Evolutionary conservation across 805 yeast species (phyloP).

Genomic region (Candida sanyiensis): DNA sequence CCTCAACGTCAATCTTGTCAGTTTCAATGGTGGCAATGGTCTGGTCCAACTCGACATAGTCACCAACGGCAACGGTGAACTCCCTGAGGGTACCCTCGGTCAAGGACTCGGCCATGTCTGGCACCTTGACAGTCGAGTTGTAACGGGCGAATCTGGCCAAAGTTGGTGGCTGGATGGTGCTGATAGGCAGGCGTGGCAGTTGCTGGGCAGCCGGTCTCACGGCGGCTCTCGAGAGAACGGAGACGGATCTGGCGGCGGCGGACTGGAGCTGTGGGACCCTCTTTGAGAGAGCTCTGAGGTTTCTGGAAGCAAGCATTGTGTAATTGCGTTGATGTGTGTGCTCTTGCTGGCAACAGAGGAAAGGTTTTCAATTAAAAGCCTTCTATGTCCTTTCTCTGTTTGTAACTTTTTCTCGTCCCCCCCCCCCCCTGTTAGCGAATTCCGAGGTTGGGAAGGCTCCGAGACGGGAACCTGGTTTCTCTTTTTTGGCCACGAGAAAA

Average conservation of each 20-base stretch:
- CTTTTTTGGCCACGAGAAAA: not conserved
- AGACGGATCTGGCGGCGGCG: constrained; percentile 10
- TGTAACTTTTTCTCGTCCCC: too few species aligned
- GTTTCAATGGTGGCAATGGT: constrained; percentile 95
- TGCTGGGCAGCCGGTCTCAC: constrained; percentile 4
- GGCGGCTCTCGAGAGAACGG: constrained; percentile 10
- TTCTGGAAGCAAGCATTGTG: constrained; percentile 18
- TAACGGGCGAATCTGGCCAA: constrained; percentile 25
- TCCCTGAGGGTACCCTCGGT: constrained; percentile 90
- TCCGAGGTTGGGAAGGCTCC: constrained; percentile 6
- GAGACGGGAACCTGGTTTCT: not conserved
- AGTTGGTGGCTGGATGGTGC: constrained; percentile 8
- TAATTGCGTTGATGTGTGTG: too few species aligned
- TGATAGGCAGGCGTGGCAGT: constrained; percentile 2
- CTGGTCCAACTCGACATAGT: constrained; percentile 80
- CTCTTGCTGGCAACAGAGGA: too few species aligned
- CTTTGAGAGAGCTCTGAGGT: constrained; percentile 10
- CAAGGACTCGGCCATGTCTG: constrained; percentile 97
- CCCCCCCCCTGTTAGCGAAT: too few species aligned
- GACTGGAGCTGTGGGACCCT: constrained; percentile 12
- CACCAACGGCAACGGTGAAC: constrained; percentile 74
- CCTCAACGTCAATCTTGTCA: constrained; percentile 96
- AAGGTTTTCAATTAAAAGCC: not conserved
- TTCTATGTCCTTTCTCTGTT: too few species aligned
- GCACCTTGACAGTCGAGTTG: constrained; percentile 61